Base-by-base conservation (phyloP, 805 yeast genomes). In the Metschnikowia santaceciliae region DNA sequence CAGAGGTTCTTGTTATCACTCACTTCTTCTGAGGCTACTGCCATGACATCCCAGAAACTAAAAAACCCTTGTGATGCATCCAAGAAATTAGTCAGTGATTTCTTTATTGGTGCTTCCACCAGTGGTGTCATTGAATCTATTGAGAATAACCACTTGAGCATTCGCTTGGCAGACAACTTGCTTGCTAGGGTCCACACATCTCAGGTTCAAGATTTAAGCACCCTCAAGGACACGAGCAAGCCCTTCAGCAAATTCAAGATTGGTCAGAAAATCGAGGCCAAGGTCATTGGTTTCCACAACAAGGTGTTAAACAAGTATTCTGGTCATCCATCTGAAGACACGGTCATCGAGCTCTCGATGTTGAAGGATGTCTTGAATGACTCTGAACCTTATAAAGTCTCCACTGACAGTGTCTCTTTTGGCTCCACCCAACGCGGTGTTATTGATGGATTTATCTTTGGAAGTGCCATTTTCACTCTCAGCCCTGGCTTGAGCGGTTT, bases 121-220 rank as follows among this genome's bases (percentile, higher is more conserved):
- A 76, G 79, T 53, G 92, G 85, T 37, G 62, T 64, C 15, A 69
- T 91, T 49, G 83, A 77, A 45, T 71, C 84, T 1, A 77, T 88
- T 35, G 88, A 86, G 63, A 81, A 79, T 32, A 81, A 88, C 5
- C 94, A 88, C 69, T 71, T 91, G 57, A 83, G 84, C 59, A 86
- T 91, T 17, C 78, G 78, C 46, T 72, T 90, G 42, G 90, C 94
- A 48, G 94, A 86, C 53, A 84, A 86, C 62, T 73, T 83, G 54
- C 86, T 81, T 60, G 97, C 96, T 36, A 80, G 95, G 64, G 69
- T 91, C 52, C 96, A 89, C 59, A 74, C 85, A 15, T 79, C 90
- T 15, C 87, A 90, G 67, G 86, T 80, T 67, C 82, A 80, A 48
- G 57, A 66, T 0, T 66, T 72, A 53, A 67, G 71, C 2, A 84